phyloP scores from a whole-genome alignment of 768 basidiomycete genomes.

The Lentinula aciculospora region DNA sequence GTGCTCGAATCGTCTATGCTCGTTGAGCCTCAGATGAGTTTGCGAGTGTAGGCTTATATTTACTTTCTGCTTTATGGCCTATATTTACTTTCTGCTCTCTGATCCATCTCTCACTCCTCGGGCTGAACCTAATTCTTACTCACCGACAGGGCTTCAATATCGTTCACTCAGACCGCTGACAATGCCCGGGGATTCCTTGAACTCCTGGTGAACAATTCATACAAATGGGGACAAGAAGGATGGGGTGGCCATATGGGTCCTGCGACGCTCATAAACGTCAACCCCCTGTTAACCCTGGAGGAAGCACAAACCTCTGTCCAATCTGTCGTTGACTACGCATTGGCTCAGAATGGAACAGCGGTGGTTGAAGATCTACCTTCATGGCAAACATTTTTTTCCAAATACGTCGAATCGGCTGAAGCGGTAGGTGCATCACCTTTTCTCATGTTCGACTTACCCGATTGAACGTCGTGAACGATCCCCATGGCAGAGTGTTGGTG shows the following conservation, averaged over 20 bases:
- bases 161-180: slow-evolving; percentile 15
- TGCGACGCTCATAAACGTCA: slow-evolving; percentile 22
- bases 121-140: neutral
- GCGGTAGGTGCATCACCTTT: slow-evolving; percentile 1
- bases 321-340: slow-evolving; percentile 19
- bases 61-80: neutral
- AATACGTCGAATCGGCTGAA: slow-evolving; percentile 21
- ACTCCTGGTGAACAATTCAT: slow-evolving; percentile 22
- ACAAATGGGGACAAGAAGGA: slow-evolving; percentile 25
- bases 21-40: slow-evolving; percentile 12
- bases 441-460: neutral
- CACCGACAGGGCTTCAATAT: slow-evolving; percentile 19
- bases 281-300: slow-evolving; percentile 17
- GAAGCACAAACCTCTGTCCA: slow-evolving; percentile 24
- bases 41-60: slow-evolving; percentile 16
- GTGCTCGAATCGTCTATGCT: slow-evolving; percentile 14
- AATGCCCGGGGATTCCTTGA: slow-evolving; percentile 19
- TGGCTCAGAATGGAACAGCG: slow-evolving; percentile 20
- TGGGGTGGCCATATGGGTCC: slow-evolving; percentile 30
- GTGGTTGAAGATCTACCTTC: slow-evolving; percentile 23
- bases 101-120: too few species aligned
- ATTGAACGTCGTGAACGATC: neutral
- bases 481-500: slow-evolving; percentile 16
- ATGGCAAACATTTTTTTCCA: slow-evolving; percentile 25
- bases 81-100: neutral